Conservation (phyloP, 2,329 filamentous ascomycete genomes). For the Aspergillus eucalypticola region DNA sequence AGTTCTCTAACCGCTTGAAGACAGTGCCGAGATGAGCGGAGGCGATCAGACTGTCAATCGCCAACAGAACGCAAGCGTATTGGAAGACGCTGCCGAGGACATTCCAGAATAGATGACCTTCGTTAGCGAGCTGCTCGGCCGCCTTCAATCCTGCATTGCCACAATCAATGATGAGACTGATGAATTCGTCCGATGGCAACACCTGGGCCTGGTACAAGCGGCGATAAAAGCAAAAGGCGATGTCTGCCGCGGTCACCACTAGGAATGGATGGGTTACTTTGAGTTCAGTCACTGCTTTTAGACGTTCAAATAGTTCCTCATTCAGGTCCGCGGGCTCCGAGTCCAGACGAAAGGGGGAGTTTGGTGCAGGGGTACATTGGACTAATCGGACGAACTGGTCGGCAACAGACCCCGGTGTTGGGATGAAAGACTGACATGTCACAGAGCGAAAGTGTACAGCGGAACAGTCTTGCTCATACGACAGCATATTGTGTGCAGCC, state of each 20-base stretch:
- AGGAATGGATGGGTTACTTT: constrained; percentile 29
- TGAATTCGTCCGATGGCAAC: constrained; percentile 23
- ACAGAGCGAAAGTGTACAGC: constrained; percentile 28
- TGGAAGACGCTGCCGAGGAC: constrained; percentile 36
- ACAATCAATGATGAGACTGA: constrained; percentile 25
- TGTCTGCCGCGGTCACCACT: constrained; percentile 31
- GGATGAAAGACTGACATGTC: constrained; percentile 26
- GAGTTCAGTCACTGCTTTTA: constrained; percentile 21
- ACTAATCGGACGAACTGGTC: constrained; percentile 30
- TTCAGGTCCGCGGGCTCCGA: constrained; percentile 14
- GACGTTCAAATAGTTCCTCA: constrained; percentile 28
- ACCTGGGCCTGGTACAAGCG: constrained; percentile 32
- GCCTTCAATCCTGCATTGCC: constrained; percentile 26
- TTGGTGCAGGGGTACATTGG: constrained; percentile 31
- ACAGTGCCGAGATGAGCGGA: constrained; percentile 22
- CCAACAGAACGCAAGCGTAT: constrained; percentile 32
- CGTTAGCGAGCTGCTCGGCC: constrained; percentile 23
- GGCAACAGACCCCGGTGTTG: constrained; percentile 25
- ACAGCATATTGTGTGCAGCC: constrained; percentile 35
- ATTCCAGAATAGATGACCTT: constrained; percentile 33
- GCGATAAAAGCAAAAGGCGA: constrained; percentile 36
- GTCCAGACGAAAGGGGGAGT: constrained; percentile 27
- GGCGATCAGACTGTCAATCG: constrained; percentile 28
- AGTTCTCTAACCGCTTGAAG: constrained; percentile 29
- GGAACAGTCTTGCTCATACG: constrained; percentile 35